These are phyloP conservation scores for Eimeria necatrix DNA, from an alignment of 169 alveolate species.

Conservation along the genomic window DNA sequence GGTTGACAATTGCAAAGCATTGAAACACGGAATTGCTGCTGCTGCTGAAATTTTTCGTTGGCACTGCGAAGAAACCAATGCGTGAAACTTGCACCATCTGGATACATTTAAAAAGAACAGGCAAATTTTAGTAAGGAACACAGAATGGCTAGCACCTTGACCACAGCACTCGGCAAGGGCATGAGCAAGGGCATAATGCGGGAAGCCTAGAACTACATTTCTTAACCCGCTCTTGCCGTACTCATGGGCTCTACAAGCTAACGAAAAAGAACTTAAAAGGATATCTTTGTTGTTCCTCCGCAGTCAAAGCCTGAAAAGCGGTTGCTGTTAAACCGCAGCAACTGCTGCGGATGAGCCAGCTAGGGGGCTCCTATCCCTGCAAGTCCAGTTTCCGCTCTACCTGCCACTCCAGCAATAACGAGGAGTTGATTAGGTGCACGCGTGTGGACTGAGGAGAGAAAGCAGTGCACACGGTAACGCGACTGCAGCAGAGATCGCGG, in stretches of 20 bases:
- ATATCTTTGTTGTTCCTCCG: slow-evolving; percentile 17
- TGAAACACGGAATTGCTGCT: too few species aligned
- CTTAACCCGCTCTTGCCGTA: background rate
- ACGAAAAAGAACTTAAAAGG: slow-evolving; percentile 45
- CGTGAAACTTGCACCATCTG: too few species aligned
- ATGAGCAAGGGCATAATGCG: too few species aligned
- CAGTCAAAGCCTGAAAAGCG: slow-evolving; percentile 73
- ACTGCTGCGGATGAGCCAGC: slow-evolving; percentile 68
- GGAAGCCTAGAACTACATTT: background rate
- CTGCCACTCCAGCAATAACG: slow-evolving; percentile 45
- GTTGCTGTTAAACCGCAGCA: slow-evolving; percentile 77
- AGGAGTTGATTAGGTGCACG: slow-evolving; percentile 54
- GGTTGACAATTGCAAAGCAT: too few species aligned
- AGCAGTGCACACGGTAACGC: slow-evolving; percentile 66
- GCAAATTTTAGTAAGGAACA: too few species aligned
- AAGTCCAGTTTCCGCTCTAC: slow-evolving; percentile 57
- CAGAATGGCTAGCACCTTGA: too few species aligned
- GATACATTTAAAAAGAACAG: too few species aligned
- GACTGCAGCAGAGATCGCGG: slow-evolving; percentile 36
- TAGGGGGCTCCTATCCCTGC: slow-evolving; percentile 71
- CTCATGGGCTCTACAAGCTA: background rate
- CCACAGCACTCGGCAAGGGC: too few species aligned
- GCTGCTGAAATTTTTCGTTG: too few species aligned
- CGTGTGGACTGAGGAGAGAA: slow-evolving; percentile 73
- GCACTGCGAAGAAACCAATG: too few species aligned